Conservation (phyloP, 768 basidiomycete species). For the Cantharellus cinnabarinus region DNA sequence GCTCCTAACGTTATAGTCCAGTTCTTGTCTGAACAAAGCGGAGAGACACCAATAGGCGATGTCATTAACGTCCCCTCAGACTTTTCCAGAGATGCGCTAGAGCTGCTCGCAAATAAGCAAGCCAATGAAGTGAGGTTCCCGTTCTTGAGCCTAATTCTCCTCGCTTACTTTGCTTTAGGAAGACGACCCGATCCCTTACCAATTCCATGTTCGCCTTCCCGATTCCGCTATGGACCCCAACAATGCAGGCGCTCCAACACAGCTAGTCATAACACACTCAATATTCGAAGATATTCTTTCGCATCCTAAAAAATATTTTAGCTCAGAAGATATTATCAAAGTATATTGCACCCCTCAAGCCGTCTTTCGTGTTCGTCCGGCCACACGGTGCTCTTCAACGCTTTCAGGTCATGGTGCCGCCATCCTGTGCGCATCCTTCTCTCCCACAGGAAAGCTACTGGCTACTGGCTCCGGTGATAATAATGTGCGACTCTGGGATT, state of each 20-base stretch:
- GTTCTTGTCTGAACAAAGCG: conserved; percentile 81
- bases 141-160: conserved; percentile 4
- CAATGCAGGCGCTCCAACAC: conserved; percentile 36
- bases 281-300: conserved; percentile 62
- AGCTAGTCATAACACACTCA: conserved; percentile 68
- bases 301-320: conserved; percentile 47
- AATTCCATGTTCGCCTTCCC: conserved; percentile 68
- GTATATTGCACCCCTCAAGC: conserved; percentile 89
- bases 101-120: conserved; percentile 76
- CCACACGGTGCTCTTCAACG: conserved; percentile 85
- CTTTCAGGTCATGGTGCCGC: conserved; percentile 83
- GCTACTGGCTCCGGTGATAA: conserved; percentile 95
- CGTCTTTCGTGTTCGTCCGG: conserved; percentile 82
- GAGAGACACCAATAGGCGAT: conserved; percentile 48
- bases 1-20: conserved; percentile 64
- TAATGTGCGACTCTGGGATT: conserved; percentile 82
- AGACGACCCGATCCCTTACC: conserved; percentile 81
- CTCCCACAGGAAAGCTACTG: conserved; percentile 75
- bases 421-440: conserved; percentile 88
- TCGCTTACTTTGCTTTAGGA: conserved; percentile 22
- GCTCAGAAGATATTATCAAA: conserved; percentile 71
- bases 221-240: conserved; percentile 9
- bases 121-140: conserved; percentile 39
- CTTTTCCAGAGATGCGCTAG: conserved; percentile 61
- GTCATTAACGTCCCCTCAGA: conserved; percentile 79